Evolutionary conservation across 1,139 yeast genomes (phyloP).

Genomic region (Candida dubliniensis): DNA sequence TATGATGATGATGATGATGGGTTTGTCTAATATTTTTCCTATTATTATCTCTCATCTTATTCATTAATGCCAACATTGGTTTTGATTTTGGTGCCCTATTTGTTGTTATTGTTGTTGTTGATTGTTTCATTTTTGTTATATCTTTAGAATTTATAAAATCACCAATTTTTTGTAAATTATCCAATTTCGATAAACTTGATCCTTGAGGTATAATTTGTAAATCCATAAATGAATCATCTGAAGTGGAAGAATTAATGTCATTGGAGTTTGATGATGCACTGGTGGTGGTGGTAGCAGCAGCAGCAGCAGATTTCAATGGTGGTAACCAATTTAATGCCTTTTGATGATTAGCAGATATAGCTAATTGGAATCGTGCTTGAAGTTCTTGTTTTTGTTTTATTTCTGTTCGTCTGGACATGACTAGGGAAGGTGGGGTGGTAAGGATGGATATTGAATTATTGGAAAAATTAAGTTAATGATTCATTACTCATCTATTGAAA

Average conservation of each 20-base stretch:
- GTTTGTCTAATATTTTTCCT: slow-evolving; percentile 19
- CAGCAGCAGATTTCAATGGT: slow-evolving; percentile 12
- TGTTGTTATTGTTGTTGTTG: slow-evolving; percentile 3
- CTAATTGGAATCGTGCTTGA: slow-evolving; percentile 49
- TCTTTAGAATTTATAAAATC: slow-evolving; percentile 31
- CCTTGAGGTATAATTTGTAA: slow-evolving; percentile 51
- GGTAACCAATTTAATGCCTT: slow-evolving; percentile 46
- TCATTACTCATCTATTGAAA: not conserved
- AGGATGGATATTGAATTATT: no score
- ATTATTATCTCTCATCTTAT: slow-evolving; percentile 40
- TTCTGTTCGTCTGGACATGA: slow-evolving; percentile 39
- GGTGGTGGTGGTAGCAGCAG: not conserved
- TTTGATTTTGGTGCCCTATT: slow-evolving; percentile 21
- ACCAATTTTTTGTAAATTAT: slow-evolving; percentile 21
- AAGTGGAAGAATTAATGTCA: no score
- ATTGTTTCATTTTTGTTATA: slow-evolving; percentile 8
- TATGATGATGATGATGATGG: slow-evolving; percentile 4
- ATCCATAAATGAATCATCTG: slow-evolving; percentile 27
- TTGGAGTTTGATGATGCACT: slow-evolving; percentile 1
- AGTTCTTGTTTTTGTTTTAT: slow-evolving; percentile 49
- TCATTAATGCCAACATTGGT: slow-evolving; percentile 48
- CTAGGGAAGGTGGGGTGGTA: not conserved
- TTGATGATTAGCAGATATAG: slow-evolving; percentile 37
- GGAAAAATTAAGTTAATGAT: no score
- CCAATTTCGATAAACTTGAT: slow-evolving; percentile 17